These are phyloP conservation scores for Nymphaea thermarum DNA, from an alignment of 164 flowering plant genomes.

Conservation along the genomic window DNA sequence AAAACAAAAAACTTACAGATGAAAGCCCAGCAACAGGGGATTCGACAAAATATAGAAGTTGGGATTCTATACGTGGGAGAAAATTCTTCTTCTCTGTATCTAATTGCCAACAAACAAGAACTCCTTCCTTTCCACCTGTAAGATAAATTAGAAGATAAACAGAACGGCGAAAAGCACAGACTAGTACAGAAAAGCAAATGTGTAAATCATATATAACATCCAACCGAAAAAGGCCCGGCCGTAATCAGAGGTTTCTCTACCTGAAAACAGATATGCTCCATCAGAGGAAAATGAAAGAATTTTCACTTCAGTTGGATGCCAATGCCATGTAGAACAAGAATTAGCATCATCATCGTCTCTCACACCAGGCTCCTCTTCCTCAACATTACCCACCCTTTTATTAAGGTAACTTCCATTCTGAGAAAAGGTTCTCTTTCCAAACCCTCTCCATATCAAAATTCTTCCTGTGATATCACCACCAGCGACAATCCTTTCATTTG, in stretches of 20 bases:
- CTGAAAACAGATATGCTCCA: constrained; percentile 91
- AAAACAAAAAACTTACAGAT: constrained; percentile 40
- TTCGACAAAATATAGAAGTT: constrained; percentile 44
- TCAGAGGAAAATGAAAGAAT: constrained; percentile 71
- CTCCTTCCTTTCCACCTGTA: constrained; percentile 92
- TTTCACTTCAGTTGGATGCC: constrained; percentile 82
- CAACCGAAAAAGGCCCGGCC: neutral
- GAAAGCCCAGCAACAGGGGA: constrained; percentile 79
- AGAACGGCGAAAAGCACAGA: neutral
- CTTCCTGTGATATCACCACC: constrained; percentile 93
- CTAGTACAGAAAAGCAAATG: neutral
- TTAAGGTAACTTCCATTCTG: constrained; percentile 6
- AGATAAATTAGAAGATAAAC: neutral
- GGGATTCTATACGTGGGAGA: constrained; percentile 83
- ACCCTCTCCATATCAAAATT: constrained; percentile 83
- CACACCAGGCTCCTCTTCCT: constrained; percentile 74
- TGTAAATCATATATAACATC: neutral
- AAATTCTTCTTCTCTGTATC: constrained; percentile 84
- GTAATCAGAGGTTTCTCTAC: constrained; percentile 17
- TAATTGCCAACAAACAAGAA: constrained; percentile 91
- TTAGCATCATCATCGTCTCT: constrained; percentile 86
- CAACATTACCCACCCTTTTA: constrained; percentile 14
- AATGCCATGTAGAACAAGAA: constrained; percentile 92
- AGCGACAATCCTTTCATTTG: constrained; percentile 63
- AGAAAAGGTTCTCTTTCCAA: constrained; percentile 43